These are phyloP conservation scores for Verticillium nonalfalfae DNA, from an alignment of 2,329 filamentous ascomycete species.

Conservation along the genomic window DNA sequence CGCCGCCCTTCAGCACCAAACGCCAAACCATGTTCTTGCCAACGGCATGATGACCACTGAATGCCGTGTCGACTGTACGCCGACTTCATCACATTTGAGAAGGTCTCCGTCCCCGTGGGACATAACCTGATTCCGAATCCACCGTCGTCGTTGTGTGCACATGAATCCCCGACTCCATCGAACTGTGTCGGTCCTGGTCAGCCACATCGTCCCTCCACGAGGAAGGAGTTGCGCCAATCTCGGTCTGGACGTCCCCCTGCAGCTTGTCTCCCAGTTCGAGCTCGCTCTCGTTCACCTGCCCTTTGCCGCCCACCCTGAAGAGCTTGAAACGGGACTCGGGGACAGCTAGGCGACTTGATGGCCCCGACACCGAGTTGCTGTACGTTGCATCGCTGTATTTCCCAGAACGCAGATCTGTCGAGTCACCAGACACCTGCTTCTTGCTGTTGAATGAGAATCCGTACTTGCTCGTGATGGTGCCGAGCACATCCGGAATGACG, in stretches of 20 bases:
- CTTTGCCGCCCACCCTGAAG: background rate
- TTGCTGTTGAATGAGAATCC: background rate
- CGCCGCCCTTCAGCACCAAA: background rate
- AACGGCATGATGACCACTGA: background rate
- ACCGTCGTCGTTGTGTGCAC: constrained; percentile 12
- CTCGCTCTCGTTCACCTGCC: constrained; percentile 16
- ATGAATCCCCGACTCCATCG: constrained; percentile 11
- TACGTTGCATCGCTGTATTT: background rate
- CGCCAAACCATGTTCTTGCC: background rate
- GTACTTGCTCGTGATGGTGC: background rate
- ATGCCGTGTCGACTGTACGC: background rate
- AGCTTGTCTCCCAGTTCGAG: constrained; percentile 22
- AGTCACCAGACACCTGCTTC: constrained; percentile 1
- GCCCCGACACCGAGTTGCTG: background rate
- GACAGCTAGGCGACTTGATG: background rate
- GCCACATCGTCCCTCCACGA: background rate
- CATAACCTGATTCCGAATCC: background rate
- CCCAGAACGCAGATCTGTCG: background rate
- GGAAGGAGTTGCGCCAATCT: constrained; percentile 13
- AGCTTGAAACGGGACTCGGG: background rate
- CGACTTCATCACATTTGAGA: background rate
- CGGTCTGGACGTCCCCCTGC: constrained; percentile 21
- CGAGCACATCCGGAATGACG: constrained; percentile 4
- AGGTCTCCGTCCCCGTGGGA: background rate
- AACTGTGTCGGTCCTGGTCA: constrained; percentile 1